Conservation (phyloP, 805 yeast genomes). For the Yarrowia yakushimensis region DNA sequence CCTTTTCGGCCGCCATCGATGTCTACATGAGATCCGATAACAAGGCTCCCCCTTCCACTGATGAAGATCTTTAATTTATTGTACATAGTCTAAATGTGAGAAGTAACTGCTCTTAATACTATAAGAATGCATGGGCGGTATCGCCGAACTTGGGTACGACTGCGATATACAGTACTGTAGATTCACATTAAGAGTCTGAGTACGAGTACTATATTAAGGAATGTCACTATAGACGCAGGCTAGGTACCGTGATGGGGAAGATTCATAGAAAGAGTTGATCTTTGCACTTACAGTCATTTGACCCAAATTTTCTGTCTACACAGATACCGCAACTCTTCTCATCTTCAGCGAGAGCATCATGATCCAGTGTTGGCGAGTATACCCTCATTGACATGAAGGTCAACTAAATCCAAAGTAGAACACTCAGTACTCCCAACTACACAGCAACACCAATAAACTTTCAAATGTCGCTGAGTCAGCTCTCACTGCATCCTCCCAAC, state of each 20-base stretch:
- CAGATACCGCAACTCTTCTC: constrained; percentile 64
- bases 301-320: constrained; percentile 62
- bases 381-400: too few species aligned
- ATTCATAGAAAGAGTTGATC: constrained; percentile 37
- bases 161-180: too few species aligned
- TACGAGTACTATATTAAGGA: too few species aligned
- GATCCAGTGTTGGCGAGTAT: neutral
- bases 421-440: neutral
- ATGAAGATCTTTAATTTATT: constrained; percentile 53
- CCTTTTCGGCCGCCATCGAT: constrained; percentile 70
- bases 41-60: constrained; percentile 79
- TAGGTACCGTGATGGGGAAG: too few species aligned
- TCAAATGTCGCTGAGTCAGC: neutral
- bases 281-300: constrained; percentile 45
- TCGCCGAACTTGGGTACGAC: too few species aligned
- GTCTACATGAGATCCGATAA: constrained; percentile 80
- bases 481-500: neutral
- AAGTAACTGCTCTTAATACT: neutral
- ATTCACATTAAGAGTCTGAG: too few species aligned
- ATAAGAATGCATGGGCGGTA: too few species aligned
- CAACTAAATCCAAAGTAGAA: neutral
- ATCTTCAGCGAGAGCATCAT: constrained; percentile 55
- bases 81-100: constrained; percentile 24
- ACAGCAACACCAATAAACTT: neutral
- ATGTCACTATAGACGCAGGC: constrained; percentile 46